Evolutionary conservation across 805 yeast genomes (phyloP), one percentile per base, ranked within the genome.

Genomic region (Myxozyma monticola): DNA sequence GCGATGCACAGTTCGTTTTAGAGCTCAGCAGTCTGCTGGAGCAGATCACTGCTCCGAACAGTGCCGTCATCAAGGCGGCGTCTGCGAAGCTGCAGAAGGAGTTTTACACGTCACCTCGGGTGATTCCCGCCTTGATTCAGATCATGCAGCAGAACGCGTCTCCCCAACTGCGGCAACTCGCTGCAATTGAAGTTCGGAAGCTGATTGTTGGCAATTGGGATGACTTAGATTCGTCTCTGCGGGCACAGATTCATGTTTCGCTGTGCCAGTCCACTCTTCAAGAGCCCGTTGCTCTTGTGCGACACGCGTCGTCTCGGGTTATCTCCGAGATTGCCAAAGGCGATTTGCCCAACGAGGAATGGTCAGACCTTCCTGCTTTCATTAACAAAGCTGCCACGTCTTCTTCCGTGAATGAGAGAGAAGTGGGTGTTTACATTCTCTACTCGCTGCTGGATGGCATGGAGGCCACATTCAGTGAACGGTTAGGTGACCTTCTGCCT

Each of bases 181-280:
- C 97, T n/a, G 95, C 96, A 55, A 96, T 93, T 56, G 99, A 93
- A 73, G 88, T 90, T 35, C 82, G 96, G 71, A 93, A 93, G 69
- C 78, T 85, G 65, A 80, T 90, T 34, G 65, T 76, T 45, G 74
- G 76, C 58, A 82, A 81, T 64, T 93, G 98, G 98, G 65, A 61
- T 22, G 60, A 50, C 15, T 37, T 54, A 12, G 51, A 45, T 18
- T 65, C 78, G 47, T 14, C 36, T 4, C 25, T 56, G 18, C 81
- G 83, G 69, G 72, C 75, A 36, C 76, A 76, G 49, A 82, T 93
- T 66, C 82, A 87, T 66, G 74, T 74, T 30, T 76, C 91, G 25
- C 70, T 91, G 55, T 76, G 91, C 61, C 75, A 78, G 61, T 76
- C 81, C 58, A 81, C 95, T 29, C 81, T 88, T 68, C 68, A 71